Evolutionary conservation across 1,284 basidiomycete species (phyloP).

Genomic region (Cryptococcus sp.): DNA sequence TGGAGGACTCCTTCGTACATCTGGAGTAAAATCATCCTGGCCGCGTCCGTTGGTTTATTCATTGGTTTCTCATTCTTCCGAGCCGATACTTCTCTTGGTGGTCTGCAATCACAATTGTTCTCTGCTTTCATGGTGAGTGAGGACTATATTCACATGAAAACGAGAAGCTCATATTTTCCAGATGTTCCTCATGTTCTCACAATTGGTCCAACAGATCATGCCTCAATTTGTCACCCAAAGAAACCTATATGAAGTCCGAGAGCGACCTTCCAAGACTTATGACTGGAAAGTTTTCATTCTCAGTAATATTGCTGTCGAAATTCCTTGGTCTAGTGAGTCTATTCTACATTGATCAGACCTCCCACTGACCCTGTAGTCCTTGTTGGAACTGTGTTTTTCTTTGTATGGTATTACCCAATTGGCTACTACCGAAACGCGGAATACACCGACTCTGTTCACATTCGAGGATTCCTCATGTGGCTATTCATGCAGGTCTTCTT

Average conservation of each 20-base stretch:
- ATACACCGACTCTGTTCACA: conserved; percentile 31
- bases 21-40: conserved; percentile 61
- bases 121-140: conserved; percentile 47
- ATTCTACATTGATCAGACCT: conserved; percentile 6
- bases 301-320: conserved; percentile 46
- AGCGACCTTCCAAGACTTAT: conserved; percentile 72
- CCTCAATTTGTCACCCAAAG: conserved; percentile 52
- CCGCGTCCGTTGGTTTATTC: conserved; percentile 47
- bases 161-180: background rate
- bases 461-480: conserved; percentile 45
- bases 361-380: background rate
- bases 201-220: conserved; percentile 49
- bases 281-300: conserved; percentile 66
- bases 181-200: conserved; percentile 47
- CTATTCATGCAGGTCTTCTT: conserved; percentile 42
- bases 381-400: conserved; percentile 45
- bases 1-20: conserved; percentile 69
- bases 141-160: background rate
- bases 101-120: conserved; percentile 79
- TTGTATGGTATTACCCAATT: conserved; percentile 50
- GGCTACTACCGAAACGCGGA: conserved; percentile 46
- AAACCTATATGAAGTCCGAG: conserved; percentile 66
- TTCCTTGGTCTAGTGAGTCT: conserved; percentile 27
- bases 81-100: conserved; percentile 61
- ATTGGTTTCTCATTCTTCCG: conserved; percentile 60